Conservation (phyloP, 805 yeast genomes). For the Suhomyces kilbournensis region DNA sequence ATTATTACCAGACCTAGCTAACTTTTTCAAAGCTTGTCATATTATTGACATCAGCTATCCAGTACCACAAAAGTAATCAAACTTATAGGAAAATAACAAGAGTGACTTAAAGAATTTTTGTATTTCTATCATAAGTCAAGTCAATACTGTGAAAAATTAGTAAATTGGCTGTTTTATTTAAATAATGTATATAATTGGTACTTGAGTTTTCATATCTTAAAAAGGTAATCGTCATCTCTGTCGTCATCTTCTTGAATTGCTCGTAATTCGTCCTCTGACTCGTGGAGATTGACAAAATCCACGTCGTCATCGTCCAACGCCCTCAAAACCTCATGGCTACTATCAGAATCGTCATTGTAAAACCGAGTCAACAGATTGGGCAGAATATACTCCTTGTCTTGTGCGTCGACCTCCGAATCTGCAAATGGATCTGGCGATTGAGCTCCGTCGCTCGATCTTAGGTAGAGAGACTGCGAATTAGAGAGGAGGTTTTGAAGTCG, state of each 20-base stretch:
- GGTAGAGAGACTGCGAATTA: conserved; percentile 36
- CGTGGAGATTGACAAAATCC: conserved; percentile 26
- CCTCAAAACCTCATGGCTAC: conserved; percentile 17
- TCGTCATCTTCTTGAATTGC: conserved; percentile 10
- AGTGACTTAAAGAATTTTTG: no score
- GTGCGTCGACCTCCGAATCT: conserved; percentile 18
- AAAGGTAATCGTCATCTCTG: conserved; percentile 32
- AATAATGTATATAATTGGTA: no score
- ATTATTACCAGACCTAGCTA: no score
- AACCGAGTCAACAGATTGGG: conserved; percentile 35
- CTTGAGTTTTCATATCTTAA: conserved; percentile 14
- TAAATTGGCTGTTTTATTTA: no score
- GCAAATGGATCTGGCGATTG: neutral
- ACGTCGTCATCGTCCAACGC: conserved; percentile 25
- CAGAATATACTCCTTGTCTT: conserved; percentile 39
- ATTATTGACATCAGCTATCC: no score
- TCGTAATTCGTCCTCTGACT: conserved; percentile 15
- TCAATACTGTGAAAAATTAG: no score
- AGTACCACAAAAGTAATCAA: no score
- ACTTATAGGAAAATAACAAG: no score
- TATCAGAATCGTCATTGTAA: conserved; percentile 19
- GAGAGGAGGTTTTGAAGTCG: conserved; percentile 32
- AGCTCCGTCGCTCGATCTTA: conserved; percentile 15
- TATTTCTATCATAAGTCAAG: no score
- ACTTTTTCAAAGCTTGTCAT: no score